These are phyloP conservation scores for Corynascus novoguineensis DNA, from an alignment of 495 filamentous ascomycete species.

Conservation along the genomic window DNA sequence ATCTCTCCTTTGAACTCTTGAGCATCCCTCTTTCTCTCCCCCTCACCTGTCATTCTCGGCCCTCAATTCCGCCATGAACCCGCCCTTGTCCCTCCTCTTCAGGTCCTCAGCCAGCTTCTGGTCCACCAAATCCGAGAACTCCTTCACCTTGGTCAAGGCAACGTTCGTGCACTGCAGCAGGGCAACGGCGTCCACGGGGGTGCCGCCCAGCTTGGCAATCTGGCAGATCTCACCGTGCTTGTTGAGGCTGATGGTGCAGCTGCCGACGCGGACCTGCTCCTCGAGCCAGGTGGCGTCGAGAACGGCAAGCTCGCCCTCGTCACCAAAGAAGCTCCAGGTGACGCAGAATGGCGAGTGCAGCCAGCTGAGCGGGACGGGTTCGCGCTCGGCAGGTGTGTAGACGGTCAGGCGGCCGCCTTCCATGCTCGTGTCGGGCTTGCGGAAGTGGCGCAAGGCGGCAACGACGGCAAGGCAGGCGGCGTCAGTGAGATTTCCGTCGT, in stretches of 20 bases:
- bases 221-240: conserved; percentile 86
- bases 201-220: conserved; percentile 80
- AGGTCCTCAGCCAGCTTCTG: conserved; percentile 68
- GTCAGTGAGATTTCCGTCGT: conserved; percentile 84
- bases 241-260: conserved; percentile 81
- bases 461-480: conserved; percentile 79
- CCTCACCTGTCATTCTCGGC: conserved; percentile 73
- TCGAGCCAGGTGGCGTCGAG: conserved; percentile 76
- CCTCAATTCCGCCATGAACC: conserved; percentile 69
- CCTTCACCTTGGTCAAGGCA: conserved; percentile 72
- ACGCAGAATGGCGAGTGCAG: conserved; percentile 86
- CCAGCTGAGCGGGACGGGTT: conserved; percentile 82
- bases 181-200: conserved; percentile 67
- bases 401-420: conserved; percentile 76
- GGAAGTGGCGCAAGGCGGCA: conserved; percentile 81
- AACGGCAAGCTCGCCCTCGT: conserved; percentile 53
- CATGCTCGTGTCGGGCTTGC: conserved; percentile 78
- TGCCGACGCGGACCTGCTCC: conserved; percentile 79
- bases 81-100: conserved; percentile 65
- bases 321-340: conserved; percentile 75
- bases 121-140: conserved; percentile 66
- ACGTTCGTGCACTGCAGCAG: conserved; percentile 64
- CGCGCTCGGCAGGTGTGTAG: conserved; percentile 74
- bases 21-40: neutral
- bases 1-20: conserved; percentile 25